A percentile compares a stretch with the other conserved stretches of the same genome.
Conservation (phyloP, 768 basidiomycete genomes). For the Pulveroboletus frians region DNA sequence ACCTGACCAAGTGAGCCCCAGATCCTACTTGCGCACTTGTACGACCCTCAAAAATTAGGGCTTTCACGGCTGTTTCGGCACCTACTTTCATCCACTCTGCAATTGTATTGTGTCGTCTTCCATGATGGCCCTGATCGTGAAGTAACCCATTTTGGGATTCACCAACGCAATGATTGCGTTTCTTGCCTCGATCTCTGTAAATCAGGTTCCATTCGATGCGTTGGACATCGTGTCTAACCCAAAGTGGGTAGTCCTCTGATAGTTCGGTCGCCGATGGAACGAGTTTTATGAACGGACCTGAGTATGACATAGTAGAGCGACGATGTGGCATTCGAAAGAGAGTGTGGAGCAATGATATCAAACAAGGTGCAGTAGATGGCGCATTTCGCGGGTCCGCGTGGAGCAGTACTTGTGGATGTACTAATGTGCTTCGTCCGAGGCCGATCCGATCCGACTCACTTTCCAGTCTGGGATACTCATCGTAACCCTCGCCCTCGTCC, state of each 20-base stretch:
- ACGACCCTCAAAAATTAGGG: slow-evolving; percentile 47
- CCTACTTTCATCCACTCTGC: slow-evolving; percentile 62
- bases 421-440: too few species aligned
- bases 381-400: too few species aligned
- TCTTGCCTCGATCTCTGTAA: slow-evolving; percentile 52
- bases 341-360: too few species aligned
- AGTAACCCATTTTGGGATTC: slow-evolving; percentile 52
- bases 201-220: slow-evolving; percentile 3
- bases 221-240: background rate
- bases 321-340: too few species aligned
- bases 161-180: slow-evolving; percentile 46
- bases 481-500: too few species aligned
- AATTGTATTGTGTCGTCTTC: slow-evolving; percentile 50
- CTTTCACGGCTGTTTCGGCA: slow-evolving; percentile 52
- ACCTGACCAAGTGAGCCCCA: slow-evolving; percentile 48
- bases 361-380: too few species aligned
- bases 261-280: slow-evolving; percentile 51
- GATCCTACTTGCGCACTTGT: background rate
- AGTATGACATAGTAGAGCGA: slow-evolving; percentile 36
- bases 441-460: too few species aligned
- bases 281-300: slow-evolving; percentile 66
- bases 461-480: too few species aligned
- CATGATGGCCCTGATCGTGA: slow-evolving; percentile 67
- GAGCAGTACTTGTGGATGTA: too few species aligned
- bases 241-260: slow-evolving; percentile 25